Conservation (phyloP, 768 basidiomycete genomes). For the Amanita molliuscula region DNA sequence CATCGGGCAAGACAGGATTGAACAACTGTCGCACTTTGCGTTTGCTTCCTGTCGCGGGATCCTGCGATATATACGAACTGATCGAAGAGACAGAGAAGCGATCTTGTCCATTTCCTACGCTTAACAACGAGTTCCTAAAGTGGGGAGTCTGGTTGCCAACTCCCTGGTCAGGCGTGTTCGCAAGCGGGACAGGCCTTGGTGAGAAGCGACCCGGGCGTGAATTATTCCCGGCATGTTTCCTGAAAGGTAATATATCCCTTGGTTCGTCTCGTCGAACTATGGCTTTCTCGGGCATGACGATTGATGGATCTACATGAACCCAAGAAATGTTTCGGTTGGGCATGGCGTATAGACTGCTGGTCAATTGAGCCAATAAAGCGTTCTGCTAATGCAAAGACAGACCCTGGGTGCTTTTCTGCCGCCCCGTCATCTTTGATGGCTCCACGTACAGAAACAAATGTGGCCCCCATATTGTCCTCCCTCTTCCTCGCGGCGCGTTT, state of each 20-base stretch:
- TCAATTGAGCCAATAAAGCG: neutral
- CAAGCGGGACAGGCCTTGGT: neutral
- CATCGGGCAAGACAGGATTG: conserved; percentile 63
- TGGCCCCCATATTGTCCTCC: conserved; percentile 25
- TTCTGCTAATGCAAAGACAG: conserved; percentile 14
- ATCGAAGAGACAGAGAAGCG: conserved; percentile 31
- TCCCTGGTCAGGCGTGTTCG: neutral
- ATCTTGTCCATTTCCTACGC: conserved; percentile 19
- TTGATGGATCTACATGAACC: neutral
- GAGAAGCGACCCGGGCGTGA: conserved; percentile 11
- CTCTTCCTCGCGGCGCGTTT: conserved; percentile 26
- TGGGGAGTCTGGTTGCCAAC: neutral
- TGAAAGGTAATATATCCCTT: neutral
- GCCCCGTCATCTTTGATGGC: conserved; percentile 25
- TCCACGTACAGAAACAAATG: conserved; percentile 41
- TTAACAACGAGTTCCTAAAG: conserved; percentile 14
- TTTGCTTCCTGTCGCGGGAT: conserved; percentile 21
- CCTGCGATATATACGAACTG: conserved; percentile 14
- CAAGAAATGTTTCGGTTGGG: conserved; percentile 3
- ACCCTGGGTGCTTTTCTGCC: conserved; percentile 13
- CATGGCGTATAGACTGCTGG: neutral
- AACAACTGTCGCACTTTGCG: conserved; percentile 60
- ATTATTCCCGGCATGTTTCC: conserved; percentile 5
- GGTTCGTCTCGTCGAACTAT: neutral
- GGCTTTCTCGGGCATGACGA: conserved; percentile 5